Evolutionary conservation across 148 eudicot genomes (phyloP).

Genomic region (Diospyros kaki): DNA sequence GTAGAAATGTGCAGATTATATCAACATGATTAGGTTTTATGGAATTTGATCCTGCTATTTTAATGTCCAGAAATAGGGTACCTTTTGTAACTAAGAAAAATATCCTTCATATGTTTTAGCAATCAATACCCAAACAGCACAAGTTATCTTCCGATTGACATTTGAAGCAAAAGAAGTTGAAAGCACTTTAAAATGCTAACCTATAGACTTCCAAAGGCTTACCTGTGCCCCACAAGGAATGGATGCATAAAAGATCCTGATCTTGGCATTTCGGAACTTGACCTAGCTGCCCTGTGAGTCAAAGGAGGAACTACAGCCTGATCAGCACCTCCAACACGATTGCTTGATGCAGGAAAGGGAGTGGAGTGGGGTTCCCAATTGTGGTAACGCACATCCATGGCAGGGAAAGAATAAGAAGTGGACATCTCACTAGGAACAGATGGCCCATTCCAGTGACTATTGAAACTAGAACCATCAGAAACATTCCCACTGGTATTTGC

Average conservation of each 20-base stretch:
- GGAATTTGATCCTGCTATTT: background rate
- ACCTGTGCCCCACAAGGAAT: slow-evolving; percentile 67
- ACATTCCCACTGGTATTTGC: slow-evolving; percentile 47
- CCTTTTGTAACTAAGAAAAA: background rate
- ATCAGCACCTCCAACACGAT: slow-evolving; percentile 54
- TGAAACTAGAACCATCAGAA: slow-evolving; percentile 57
- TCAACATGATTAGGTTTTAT: background rate
- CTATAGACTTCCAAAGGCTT: slow-evolving; percentile 11
- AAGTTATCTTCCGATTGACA: background rate
- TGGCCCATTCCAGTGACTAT: slow-evolving; percentile 71
- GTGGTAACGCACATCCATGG: slow-evolving; percentile 68
- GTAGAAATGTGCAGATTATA: background rate
- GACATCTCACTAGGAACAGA: slow-evolving; percentile 60
- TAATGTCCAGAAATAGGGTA: background rate
- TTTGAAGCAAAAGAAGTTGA: background rate
- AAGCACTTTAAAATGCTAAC: background rate
- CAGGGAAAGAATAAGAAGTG: slow-evolving; percentile 56
- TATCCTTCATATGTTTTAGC: background rate
- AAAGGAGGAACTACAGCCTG: slow-evolving; percentile 48
- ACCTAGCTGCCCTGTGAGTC: slow-evolving; percentile 53
- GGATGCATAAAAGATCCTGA: slow-evolving; percentile 65
- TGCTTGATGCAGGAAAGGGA: slow-evolving; percentile 40
- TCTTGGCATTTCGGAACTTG: slow-evolving; percentile 61
- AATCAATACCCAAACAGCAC: background rate
- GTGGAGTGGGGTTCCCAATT: slow-evolving; percentile 65